Evolutionary conservation across 2,329 filamentous ascomycete species (phyloP), one percentile per base, ranked within the genome.

Genomic region (Alternaria brassicae): DNA sequence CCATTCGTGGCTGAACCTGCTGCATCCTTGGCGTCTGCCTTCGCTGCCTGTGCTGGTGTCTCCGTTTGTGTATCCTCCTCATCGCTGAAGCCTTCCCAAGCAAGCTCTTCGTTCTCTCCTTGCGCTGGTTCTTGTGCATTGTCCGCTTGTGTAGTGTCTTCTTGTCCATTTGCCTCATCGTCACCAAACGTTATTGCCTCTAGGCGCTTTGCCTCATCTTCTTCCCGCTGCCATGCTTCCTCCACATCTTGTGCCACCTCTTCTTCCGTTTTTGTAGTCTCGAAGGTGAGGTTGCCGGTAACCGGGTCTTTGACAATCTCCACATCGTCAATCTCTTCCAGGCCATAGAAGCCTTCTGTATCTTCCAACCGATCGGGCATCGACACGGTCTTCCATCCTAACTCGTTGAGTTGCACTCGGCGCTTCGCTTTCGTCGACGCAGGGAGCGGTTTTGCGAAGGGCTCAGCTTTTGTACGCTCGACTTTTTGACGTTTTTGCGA

Each of bases 321-420:
- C 1, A 99, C 91, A 51, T 91, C 92, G 15, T 96, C 91, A 45
- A 98, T 89, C 71, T 98, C 93, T 72, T 99, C 93, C 2, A 99
- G 81, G 0, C 91, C 93, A 70, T 89, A 96, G 77, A 99, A 97
- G 0, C 95, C 95, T 65, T 96, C 93, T n/a, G 91, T 91, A 79
- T 97, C 92, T 44, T 94, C 88, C 68, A 93, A 83, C 73, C 90
- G 88, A 72, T 93, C 91, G 6, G 92, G 91, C 68, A 90, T 81
- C 34, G 81, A 74, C 3, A 95, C 87, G 19, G 87, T 82, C 61
- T 84, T 85, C 88, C 88, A 90, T 70, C 81, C 79, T 56, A 90
- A 78, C 37, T 85, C 80, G 59, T 88, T 82, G 32, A 85, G 69
- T 36, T 75, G 72, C 15, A 81, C 75, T 49, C 68, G 75, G 40